These are phyloP conservation scores for Pyrenophora teres DNA, from an alignment of 2,329 filamentous ascomycete genomes.

Conservation along the genomic window DNA sequence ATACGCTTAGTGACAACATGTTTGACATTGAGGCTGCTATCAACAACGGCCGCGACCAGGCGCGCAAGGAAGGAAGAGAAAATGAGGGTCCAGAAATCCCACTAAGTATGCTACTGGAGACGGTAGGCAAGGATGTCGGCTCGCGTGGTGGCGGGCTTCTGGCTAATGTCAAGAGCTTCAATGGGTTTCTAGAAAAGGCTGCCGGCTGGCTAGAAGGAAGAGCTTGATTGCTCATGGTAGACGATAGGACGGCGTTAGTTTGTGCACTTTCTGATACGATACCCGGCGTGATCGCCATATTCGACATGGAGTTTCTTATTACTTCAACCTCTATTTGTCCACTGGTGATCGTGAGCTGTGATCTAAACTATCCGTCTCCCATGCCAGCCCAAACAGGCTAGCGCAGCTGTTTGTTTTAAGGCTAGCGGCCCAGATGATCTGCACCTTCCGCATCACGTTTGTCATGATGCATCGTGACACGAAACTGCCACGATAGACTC, in stretches of 20 bases:
- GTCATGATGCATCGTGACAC: conserved; percentile 3
- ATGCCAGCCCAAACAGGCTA: neutral
- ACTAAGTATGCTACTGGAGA: conserved; percentile 39
- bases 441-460: conserved; percentile 4
- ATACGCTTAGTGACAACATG: conserved; percentile 37
- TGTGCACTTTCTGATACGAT: conserved; percentile 13
- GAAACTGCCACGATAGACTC: neutral
- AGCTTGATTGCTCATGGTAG: conserved; percentile 18
- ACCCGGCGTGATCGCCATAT: conserved; percentile 15
- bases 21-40: conserved; percentile 47
- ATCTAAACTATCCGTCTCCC: neutral
- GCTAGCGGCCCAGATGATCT: neutral
- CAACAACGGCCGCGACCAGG: conserved; percentile 39
- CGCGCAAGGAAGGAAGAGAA: conserved; percentile 35
- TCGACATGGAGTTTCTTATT: conserved; percentile 2
- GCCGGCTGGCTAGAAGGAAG: conserved; percentile 45
- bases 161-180: conserved; percentile 38
- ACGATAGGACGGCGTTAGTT: conserved; percentile 4
- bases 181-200: conserved; percentile 39
- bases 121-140: conserved; percentile 34
- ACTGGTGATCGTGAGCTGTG: too few relatives aligned
- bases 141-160: conserved; percentile 41
- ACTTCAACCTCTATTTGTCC: neutral
- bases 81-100: conserved; percentile 41
- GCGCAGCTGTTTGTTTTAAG: neutral